A percentile compares a stretch with the other conserved stretches of the same genome.
Conservation (phyloP, 495 filamentous ascomycete species). For the Halenospora varia region DNA sequence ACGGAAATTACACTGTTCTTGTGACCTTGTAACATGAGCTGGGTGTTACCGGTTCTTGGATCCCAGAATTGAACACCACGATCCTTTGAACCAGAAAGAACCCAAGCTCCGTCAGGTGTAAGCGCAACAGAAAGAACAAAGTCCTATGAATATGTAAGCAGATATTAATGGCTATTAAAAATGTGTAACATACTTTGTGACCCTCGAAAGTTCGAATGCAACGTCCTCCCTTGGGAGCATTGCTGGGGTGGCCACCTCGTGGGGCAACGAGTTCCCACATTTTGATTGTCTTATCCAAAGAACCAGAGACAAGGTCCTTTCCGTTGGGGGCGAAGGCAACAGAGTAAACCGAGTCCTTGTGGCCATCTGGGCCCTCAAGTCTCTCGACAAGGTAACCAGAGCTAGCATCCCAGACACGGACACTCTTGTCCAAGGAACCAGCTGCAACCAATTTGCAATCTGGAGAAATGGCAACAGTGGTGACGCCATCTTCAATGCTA, state of each 20-base stretch:
- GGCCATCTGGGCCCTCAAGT: constrained; percentile 79
- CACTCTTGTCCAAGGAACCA: constrained; percentile 85
- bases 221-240: constrained; percentile 67
- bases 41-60: constrained; percentile 77
- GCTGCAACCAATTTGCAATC: constrained; percentile 83
- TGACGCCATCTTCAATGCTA: constrained; percentile 86
- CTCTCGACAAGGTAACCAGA: constrained; percentile 79
- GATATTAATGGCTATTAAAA: constrained; percentile 14
- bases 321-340: constrained; percentile 89
- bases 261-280: constrained; percentile 83
- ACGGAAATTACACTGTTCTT: constrained; percentile 93
- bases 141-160: constrained; percentile 53
- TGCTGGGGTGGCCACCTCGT: constrained; percentile 55
- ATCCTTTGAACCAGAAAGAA: constrained; percentile 88
- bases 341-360: constrained; percentile 90
- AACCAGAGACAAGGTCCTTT: constrained; percentile 81
- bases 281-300: constrained; percentile 92
- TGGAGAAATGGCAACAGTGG: constrained; percentile 88
- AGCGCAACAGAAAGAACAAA: constrained; percentile 87
- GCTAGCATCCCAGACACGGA: constrained; percentile 82
- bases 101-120: constrained; percentile 84
- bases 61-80: constrained; percentile 93
- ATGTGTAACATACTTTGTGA: constrained; percentile 63
- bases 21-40: constrained; percentile 90
- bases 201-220: constrained; percentile 89